Conservation (phyloP, 495 filamentous ascomycete genomes). For the Cetradonia linearis region DNA sequence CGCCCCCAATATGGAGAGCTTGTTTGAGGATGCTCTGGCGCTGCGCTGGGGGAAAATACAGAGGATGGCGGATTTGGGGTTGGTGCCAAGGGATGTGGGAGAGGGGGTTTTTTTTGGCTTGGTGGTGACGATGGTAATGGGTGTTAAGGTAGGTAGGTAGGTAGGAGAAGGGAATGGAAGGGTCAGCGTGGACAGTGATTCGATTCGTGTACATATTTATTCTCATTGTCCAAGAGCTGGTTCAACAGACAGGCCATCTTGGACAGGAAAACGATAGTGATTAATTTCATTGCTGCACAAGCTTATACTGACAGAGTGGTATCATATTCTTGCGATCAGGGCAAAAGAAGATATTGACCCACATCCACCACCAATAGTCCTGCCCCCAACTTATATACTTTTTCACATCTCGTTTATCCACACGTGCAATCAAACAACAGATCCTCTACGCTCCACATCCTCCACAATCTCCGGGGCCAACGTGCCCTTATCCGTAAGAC, state of each 20-base stretch:
- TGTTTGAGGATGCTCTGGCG: too few species aligned
- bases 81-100: neutral
- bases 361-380: neutral
- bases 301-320: neutral
- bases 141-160: neutral
- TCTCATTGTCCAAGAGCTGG: too few species aligned
- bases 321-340: too few species aligned
- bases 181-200: neutral
- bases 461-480: constrained; percentile 29
- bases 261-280: too few species aligned
- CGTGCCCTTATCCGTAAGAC: constrained; percentile 38
- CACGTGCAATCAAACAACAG: constrained; percentile 15
- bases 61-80: too few species aligned
- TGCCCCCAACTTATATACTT: neutral
- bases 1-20: too few species aligned
- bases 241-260: too few species aligned
- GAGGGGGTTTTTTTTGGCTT: neutral
- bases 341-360: neutral
- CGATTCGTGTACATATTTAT: too few species aligned
- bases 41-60: too few species aligned
- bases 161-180: neutral
- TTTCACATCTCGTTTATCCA: neutral
- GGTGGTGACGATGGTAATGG: neutral
- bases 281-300: too few species aligned
- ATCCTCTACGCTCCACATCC: constrained; percentile 26